Evolutionary conservation across 2,329 filamentous ascomycete genomes (phyloP), one percentile per base, ranked within the genome.

Genomic region (Raffaelea deltoideospora): DNA sequence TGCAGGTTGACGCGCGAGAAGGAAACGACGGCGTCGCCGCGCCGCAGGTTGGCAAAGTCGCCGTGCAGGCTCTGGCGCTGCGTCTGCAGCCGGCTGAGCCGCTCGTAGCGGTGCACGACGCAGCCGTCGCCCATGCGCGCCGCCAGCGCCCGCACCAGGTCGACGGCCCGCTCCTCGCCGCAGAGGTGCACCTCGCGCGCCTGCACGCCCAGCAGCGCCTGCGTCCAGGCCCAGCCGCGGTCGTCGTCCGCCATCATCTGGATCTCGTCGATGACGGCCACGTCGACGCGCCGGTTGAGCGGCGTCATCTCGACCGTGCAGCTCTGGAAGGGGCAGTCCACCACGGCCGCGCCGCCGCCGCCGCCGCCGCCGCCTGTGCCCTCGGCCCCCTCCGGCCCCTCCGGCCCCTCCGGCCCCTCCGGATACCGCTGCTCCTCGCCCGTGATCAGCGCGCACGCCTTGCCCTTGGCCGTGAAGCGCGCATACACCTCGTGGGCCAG

Each of bases 261-360:
- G 39, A 98, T 96, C 60, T 98, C 90, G 52, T 98, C 90, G 43
- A 98, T 88, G 46, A 98, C 88, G 2, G 85, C 88, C 26, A 98
- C 87, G 30, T 96, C 88, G 22, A 83, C 74, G 3, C 55, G 53
- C 4, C 57, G 45, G 47, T 60, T 67, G n/a, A 65, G 51, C 2
- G 69, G 69, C 8, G 68, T 58, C 71, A 98, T 98, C 55, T 98
- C 90, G 3, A 98, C 90, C 0, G 90, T 98, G 52, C 90, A 95
- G 51, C 85, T 88, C 39, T 69, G 70, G 50, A 93, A 78, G 42
- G 66, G 67, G 4, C 58, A 57, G 35, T 76, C 62, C 1, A 61
- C 58, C 10, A 28, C 29, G 39, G 38, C 38, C 33, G 11, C 31
- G 28, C 26, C 37, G 29, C 31, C 40, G 21, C 11, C 19, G 38